A percentile compares a stretch with the other conserved stretches of the same genome.
Evolutionary conservation across 768 basidiomycete genomes (phyloP).

Genomic region (Auricularia cornea): DNA sequence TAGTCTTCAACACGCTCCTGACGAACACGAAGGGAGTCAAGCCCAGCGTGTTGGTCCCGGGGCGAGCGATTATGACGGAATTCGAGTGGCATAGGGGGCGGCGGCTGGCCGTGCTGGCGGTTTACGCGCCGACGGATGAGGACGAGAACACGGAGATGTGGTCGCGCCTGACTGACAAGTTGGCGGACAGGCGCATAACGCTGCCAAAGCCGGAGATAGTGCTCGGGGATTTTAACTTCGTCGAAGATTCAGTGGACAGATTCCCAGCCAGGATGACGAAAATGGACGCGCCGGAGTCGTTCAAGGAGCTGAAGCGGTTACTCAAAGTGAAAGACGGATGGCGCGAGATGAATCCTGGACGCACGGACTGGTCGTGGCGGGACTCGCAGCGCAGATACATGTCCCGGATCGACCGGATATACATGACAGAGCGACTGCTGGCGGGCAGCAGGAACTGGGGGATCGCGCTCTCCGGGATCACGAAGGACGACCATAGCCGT

Average conservation of each 20-base stretch:
- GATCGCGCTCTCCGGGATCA: neutral
- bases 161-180: neutral
- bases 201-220: neutral
- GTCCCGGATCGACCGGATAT: neutral
- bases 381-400: neutral
- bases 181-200: neutral
- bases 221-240: conserved; percentile 14
- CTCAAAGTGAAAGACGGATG: neutral
- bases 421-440: neutral
- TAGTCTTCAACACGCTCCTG: neutral
- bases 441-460: neutral
- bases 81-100: neutral
- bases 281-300: neutral
- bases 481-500: neutral
- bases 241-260: conserved; percentile 13
- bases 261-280: conserved; percentile 2
- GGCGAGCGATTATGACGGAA: neutral
- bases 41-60: neutral
- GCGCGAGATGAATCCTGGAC: neutral
- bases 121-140: neutral
- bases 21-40: neutral
- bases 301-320: neutral
- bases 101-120: neutral
- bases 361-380: neutral
- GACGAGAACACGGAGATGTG: neutral